A percentile compares a stretch with the other conserved stretches of the same genome.
phyloP scores from a whole-genome alignment of 2,329 filamentous ascomycete species.

The Neonectria faginata region DNA sequence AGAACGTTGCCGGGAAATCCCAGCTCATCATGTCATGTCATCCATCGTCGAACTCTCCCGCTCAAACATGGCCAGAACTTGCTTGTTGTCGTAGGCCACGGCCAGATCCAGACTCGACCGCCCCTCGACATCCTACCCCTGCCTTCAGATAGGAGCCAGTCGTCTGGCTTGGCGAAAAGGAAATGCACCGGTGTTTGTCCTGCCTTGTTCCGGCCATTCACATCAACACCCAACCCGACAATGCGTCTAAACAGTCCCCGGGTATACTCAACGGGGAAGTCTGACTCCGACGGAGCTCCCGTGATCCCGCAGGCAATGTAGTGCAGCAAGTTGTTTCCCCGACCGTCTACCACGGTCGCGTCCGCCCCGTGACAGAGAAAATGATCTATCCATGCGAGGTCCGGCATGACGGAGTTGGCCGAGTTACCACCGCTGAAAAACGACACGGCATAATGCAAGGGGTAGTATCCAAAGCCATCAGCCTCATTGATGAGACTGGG shows the following conservation, averaged over 20 bases:
- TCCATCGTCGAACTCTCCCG: not conserved
- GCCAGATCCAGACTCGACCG: conserved; percentile 29
- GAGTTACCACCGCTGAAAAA: not conserved
- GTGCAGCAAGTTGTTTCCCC: conserved; percentile 30
- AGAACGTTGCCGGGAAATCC: conserved; percentile 15
- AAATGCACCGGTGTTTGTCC: conserved; percentile 30
- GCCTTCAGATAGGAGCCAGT: no score
- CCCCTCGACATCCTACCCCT: conserved; percentile 29
- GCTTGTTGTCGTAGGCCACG: conserved; percentile 10
- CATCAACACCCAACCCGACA: conserved; percentile 23
- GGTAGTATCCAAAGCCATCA: conserved; percentile 32
- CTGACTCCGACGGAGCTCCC: not conserved
- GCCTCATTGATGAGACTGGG: conserved; percentile 26
- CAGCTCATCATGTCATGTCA: conserved; percentile 7
- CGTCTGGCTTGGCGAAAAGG: not conserved
- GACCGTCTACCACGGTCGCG: conserved; percentile 20
- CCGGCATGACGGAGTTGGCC: no score
- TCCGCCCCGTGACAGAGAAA: conserved; percentile 27
- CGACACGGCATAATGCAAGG: conserved; percentile 33
- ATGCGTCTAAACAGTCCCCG: conserved; percentile 20
- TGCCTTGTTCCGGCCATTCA: conserved; percentile 33
- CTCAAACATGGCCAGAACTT: conserved; percentile 31
- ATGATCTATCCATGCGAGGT: conserved; percentile 23
- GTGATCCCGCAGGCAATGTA: conserved; percentile 18
- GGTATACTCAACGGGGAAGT: not conserved